phyloP scores from a whole-genome alignment of 345 rosid species.

The Linum tenue region DNA sequence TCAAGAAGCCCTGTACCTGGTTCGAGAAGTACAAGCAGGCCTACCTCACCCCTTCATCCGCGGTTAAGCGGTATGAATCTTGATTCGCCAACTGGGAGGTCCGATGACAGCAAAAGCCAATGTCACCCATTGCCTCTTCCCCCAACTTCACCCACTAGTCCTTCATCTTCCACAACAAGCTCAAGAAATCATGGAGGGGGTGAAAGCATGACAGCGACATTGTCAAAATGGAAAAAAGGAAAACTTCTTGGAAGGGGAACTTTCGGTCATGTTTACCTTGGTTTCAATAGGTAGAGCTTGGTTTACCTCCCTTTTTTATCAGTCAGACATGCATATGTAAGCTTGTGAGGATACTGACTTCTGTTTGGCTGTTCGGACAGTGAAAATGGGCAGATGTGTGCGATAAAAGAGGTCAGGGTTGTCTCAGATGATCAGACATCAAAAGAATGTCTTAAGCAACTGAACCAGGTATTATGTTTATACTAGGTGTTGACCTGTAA shows the following conservation, averaged over 20 bases:
- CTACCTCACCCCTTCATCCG: conserved; percentile 67
- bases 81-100: conserved; percentile 56
- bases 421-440: conserved; percentile 72
- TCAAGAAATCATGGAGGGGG: conserved; percentile 31
- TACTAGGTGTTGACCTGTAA: conserved; percentile 56
- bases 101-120: conserved; percentile 56
- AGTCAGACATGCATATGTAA: background rate
- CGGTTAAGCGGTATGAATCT: conserved; percentile 38
- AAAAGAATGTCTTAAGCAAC: conserved; percentile 80
- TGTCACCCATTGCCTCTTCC: conserved; percentile 85
- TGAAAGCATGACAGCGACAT: conserved; percentile 27
- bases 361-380: conserved; percentile 35
- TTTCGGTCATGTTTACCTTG: conserved; percentile 88
- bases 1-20: conserved; percentile 26
- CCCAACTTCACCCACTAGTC: conserved; percentile 81
- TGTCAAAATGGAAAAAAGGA: conserved; percentile 79
- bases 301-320: background rate
- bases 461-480: conserved; percentile 80
- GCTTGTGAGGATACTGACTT: conserved; percentile 13
- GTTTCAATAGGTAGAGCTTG: conserved; percentile 68
- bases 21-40: conserved; percentile 59
- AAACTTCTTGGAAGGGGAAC: conserved; percentile 90
- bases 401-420: conserved; percentile 87
- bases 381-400: conserved; percentile 88
- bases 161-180: conserved; percentile 38